phyloP scores from a whole-genome alignment of 805 yeast species.

The Starmerella davenportii region DNA sequence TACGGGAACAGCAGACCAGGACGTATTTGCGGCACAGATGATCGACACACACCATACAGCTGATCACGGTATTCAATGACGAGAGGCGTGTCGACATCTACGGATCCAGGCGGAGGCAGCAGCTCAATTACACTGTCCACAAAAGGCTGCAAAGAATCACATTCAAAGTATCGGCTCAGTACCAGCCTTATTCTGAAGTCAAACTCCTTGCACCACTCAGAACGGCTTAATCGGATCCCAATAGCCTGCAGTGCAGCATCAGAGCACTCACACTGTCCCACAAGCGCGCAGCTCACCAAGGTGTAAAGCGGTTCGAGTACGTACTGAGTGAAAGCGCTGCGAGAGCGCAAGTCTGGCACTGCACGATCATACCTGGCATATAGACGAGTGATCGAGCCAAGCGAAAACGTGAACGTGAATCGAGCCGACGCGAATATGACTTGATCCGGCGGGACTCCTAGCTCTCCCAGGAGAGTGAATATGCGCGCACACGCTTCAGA shows the following conservation, averaged over 20 bases:
- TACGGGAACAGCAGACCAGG: neutral
- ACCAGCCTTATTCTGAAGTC: constrained; percentile 4
- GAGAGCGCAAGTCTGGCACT: neutral
- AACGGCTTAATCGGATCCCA: constrained; percentile 19
- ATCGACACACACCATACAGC: neutral
- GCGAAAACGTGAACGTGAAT: constrained; percentile 45
- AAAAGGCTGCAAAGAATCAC: neutral
- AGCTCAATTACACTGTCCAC: constrained; percentile 1
- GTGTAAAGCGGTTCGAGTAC: constrained; percentile 70
- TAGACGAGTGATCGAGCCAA: constrained; percentile 46
- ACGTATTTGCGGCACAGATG: neutral
- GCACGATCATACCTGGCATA: constrained; percentile 22
- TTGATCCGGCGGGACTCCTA: constrained; percentile 31
- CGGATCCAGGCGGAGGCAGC: neutral
- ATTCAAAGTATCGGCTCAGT: constrained; percentile 6
- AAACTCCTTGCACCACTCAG: constrained; percentile 1
- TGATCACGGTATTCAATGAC: neutral
- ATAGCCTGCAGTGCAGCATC: constrained; percentile 29
- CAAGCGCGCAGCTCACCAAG: constrained; percentile 40
- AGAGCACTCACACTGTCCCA: constrained; percentile 32
- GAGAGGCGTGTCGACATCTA: neutral
- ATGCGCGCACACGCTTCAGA: constrained; percentile 55
- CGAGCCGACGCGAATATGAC: constrained; percentile 59
- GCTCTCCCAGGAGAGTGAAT: constrained; percentile 38
- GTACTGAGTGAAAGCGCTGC: constrained; percentile 36